These are phyloP conservation scores for Ustilago nuda DNA, from an alignment of 1,284 basidiomycete genomes.

Conservation along the genomic window DNA sequence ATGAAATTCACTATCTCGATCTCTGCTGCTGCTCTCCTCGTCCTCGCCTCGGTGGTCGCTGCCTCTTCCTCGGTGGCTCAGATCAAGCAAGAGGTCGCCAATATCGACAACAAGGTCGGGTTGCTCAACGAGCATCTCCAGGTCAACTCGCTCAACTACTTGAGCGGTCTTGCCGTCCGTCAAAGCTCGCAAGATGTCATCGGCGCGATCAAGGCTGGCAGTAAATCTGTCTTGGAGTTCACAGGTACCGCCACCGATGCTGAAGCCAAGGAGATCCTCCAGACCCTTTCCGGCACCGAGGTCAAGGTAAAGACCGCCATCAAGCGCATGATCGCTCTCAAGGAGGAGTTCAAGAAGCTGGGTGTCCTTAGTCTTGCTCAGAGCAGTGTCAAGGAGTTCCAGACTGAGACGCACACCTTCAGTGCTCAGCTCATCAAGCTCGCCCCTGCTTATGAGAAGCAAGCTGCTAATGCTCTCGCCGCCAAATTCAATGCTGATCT, in stretches of 20 bases:
- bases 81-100: constrained; percentile 15
- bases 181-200: constrained; percentile 14
- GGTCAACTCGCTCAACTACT: constrained; percentile 8
- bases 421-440: constrained; percentile 15
- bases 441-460: constrained; percentile 13
- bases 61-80: constrained; percentile 15
- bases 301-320: constrained; percentile 6
- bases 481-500: constrained; percentile 15
- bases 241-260: constrained; percentile 4
- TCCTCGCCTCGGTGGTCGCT: constrained; percentile 7
- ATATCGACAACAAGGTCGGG: constrained; percentile 11
- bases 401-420: constrained; percentile 2
- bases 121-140: constrained; percentile 14
- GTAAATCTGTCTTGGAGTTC: neutral
- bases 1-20: constrained; percentile 25
- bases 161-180: constrained; percentile 8
- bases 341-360: constrained; percentile 24
- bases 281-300: constrained; percentile 15
- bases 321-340: constrained; percentile 11
- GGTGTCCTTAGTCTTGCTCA: neutral
- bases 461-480: constrained; percentile 5
- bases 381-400: constrained; percentile 11
- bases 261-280: constrained; percentile 16
- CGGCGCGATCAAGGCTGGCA: constrained; percentile 6
- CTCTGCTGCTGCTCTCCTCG: constrained; percentile 12